These are phyloP conservation scores for Metschnikowia drakensbergensis DNA, from an alignment of 805 yeast genomes.

Conservation along the genomic window DNA sequence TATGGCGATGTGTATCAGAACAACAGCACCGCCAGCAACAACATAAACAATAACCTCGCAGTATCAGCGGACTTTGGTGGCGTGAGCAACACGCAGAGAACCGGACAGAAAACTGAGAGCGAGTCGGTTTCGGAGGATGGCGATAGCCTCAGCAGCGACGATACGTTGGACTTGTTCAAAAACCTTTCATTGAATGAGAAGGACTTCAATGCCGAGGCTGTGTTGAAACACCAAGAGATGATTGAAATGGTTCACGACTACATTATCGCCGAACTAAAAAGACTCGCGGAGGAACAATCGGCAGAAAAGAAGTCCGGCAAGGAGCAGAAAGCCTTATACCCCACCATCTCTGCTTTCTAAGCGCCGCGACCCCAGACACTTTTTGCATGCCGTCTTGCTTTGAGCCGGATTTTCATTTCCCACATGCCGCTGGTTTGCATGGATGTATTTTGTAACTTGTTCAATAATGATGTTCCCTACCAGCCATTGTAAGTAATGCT, in stretches of 20 bases:
- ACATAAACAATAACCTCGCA: slow-evolving; percentile 11
- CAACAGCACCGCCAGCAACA: neutral
- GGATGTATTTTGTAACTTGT: neutral
- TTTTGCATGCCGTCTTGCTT: neutral
- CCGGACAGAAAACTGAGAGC: slow-evolving; percentile 23
- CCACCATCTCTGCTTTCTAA: slow-evolving; percentile 40
- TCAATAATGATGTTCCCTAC: neutral
- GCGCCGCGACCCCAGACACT: too few relatives aligned
- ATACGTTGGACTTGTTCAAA: slow-evolving; percentile 10
- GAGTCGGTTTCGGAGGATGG: slow-evolving; percentile 14
- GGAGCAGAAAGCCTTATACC: slow-evolving; percentile 27
- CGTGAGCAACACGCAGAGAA: slow-evolving; percentile 34
- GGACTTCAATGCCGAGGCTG: slow-evolving; percentile 23
- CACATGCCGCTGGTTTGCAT: neutral
- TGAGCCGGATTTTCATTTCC: neutral
- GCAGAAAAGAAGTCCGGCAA: slow-evolving; percentile 4
- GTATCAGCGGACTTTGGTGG: slow-evolving; percentile 34
- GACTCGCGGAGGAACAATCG: slow-evolving; percentile 5
- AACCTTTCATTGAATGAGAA: slow-evolving; percentile 16
- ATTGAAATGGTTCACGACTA: slow-evolving; percentile 30
- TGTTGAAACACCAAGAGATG: slow-evolving; percentile 36
- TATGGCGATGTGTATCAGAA: slow-evolving; percentile 15
- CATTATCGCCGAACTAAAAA: slow-evolving; percentile 22
- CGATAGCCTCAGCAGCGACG: slow-evolving; percentile 6
- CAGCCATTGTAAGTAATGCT: too few relatives aligned